Evolutionary conservation across 306 rosid genomes (phyloP).

Genomic region (Pachyrhizus erosus): DNA sequence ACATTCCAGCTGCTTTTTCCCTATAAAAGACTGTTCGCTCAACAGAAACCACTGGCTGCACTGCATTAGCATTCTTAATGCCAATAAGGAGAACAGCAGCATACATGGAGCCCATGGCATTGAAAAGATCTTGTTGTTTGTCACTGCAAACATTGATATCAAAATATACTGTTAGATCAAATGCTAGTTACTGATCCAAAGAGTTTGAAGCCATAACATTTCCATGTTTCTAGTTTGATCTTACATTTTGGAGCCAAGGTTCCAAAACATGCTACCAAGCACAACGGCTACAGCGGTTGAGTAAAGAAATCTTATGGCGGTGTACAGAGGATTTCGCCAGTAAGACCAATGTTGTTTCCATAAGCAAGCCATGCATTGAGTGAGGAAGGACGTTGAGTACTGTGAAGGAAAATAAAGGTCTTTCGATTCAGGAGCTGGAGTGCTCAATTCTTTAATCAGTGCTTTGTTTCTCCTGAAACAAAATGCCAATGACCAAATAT

Average conservation of each 20-base stretch:
- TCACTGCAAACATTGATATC: conserved; percentile 38
- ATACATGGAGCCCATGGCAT: conserved; percentile 75
- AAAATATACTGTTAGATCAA: conserved; percentile 28
- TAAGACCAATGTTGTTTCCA: conserved; percentile 74
- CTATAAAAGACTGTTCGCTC: conserved; percentile 69
- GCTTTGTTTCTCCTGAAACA: conserved; percentile 62
- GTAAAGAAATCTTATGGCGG: conserved; percentile 60
- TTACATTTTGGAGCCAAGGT: conserved; percentile 73
- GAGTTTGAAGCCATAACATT: conserved; percentile 23
- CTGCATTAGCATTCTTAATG: conserved; percentile 52
- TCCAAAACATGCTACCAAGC: conserved; percentile 71
- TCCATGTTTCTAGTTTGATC: conserved; percentile 29
- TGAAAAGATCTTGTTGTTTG: conserved; percentile 55
- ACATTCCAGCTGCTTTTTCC: conserved; percentile 73
- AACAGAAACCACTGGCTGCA: conserved; percentile 59
- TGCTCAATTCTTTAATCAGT: conserved; percentile 55
- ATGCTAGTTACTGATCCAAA: neutral
- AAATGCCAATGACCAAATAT: conserved; percentile 25
- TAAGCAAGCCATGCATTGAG: conserved; percentile 61
- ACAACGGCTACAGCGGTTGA: conserved; percentile 48
- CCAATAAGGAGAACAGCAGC: conserved; percentile 67
- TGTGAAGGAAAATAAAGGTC: conserved; percentile 57
- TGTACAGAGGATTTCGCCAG: conserved; percentile 70
- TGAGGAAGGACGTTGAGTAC: conserved; percentile 50
- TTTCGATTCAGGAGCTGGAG: conserved; percentile 55